phyloP scores from a whole-genome alignment of 371 early-diverging fungal genomes.

The Mucor indicus region DNA sequence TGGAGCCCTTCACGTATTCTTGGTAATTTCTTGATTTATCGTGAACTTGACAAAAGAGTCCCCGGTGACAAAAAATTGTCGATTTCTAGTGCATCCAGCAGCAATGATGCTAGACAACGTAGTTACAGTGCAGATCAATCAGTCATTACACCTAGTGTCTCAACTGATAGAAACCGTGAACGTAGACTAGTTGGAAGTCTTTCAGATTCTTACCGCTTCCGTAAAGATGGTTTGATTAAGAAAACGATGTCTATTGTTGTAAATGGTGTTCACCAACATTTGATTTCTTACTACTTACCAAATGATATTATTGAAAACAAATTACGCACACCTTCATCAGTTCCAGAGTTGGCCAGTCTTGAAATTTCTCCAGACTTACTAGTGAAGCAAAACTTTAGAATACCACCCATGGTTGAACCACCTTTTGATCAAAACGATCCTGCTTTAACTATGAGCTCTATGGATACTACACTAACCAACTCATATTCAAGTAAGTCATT shows the following conservation, averaged over 20 bases:
- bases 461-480: conserved; percentile 9
- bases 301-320: conserved; percentile 64
- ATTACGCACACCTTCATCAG: conserved; percentile 58
- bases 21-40: conserved; percentile 64
- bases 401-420: conserved; percentile 54
- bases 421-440: conserved; percentile 33
- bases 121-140: conserved; percentile 35
- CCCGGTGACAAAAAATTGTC: conserved; percentile 32
- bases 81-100: conserved; percentile 17
- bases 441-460: too few species aligned
- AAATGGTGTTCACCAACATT: conserved; percentile 75
- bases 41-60: conserved; percentile 52
- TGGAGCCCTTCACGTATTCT: conserved; percentile 77
- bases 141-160: conserved; percentile 14
- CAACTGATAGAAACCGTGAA: conserved; percentile 39
- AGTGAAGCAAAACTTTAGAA: conserved; percentile 61
- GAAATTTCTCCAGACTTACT: conserved; percentile 61
- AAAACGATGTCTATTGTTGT: conserved; percentile 83
- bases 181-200: conserved; percentile 59
- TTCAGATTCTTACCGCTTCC: conserved; percentile 67
- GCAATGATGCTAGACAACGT: conserved; percentile 28
- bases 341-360: conserved; percentile 53
- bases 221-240: conserved; percentile 83
- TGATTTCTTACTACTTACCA: conserved; percentile 84
- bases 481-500: conserved; percentile 17